A percentile compares a stretch with the other conserved stretches of the same genome.
Conservation (phyloP, 2,329 filamentous ascomycete genomes). For the Colletotrichum sp. region DNA sequence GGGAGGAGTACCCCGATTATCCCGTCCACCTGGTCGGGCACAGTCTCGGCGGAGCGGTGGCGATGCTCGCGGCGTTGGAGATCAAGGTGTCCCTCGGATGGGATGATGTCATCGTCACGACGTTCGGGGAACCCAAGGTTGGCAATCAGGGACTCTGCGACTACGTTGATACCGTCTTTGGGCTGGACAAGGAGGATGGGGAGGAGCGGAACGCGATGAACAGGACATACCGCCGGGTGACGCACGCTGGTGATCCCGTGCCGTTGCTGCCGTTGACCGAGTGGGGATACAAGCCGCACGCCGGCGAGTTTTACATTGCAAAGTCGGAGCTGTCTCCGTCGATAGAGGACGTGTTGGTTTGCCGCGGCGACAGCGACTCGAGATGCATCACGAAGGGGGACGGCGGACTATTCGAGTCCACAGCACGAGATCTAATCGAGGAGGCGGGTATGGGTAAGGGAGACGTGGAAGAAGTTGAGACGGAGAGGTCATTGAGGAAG, state of each 20-base stretch:
- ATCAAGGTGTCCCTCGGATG: slow-evolving; percentile 75
- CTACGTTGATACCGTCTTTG: slow-evolving; percentile 61
- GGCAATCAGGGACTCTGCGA: slow-evolving; percentile 62
- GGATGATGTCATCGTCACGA: slow-evolving; percentile 78
- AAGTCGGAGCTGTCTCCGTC: slow-evolving; percentile 73
- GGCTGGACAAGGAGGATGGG: slow-evolving; percentile 38
- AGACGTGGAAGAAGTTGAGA: not conserved
- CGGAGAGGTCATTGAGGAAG: slow-evolving; percentile 46
- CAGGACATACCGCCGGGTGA: slow-evolving; percentile 74
- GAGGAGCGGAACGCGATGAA: not conserved
- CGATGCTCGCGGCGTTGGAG: slow-evolving; percentile 85
- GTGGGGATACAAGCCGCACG: slow-evolving; percentile 88
- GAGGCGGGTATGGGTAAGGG: not conserved
- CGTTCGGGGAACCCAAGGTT: slow-evolving; percentile 85
- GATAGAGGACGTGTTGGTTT: slow-evolving; percentile 71
- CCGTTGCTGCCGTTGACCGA: slow-evolving; percentile 84
- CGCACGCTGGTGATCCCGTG: slow-evolving; percentile 86
- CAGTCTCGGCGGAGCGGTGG: slow-evolving; percentile 90
- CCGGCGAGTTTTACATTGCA: slow-evolving; percentile 85
- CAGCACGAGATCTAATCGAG: slow-evolving; percentile 26
- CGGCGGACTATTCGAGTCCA: slow-evolving; percentile 31
- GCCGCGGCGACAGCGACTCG: slow-evolving; percentile 73
- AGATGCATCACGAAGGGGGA: slow-evolving; percentile 72
- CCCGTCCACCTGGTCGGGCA: slow-evolving; percentile 84
- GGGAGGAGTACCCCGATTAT: slow-evolving; percentile 70